Conservation (phyloP, 2,329 filamentous ascomycete genomes). For the Neonectria ditissima region DNA sequence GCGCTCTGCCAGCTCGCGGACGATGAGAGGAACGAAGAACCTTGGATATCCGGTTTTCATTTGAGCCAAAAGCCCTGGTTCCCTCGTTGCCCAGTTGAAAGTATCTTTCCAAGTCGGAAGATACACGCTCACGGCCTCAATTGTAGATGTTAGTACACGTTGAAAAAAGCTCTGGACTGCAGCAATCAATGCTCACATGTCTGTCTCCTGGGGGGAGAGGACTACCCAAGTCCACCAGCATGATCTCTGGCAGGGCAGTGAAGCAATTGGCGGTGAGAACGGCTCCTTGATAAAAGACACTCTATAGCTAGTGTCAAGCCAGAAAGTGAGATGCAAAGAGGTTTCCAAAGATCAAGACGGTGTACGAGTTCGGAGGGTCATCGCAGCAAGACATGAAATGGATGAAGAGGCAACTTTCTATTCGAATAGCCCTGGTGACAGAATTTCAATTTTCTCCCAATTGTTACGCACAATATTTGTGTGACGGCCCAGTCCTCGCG, state of each 20-base stretch:
- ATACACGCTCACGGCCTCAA: slow-evolving; percentile 47
- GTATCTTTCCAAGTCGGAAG: slow-evolving; percentile 47
- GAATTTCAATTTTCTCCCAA: background rate
- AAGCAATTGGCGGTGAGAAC: background rate
- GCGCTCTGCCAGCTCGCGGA: slow-evolving; percentile 35
- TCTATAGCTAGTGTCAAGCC: background rate
- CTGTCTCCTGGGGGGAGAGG: slow-evolving; percentile 43
- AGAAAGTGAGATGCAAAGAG: background rate
- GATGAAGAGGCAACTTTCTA: background rate
- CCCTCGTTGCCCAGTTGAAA: slow-evolving; percentile 38
- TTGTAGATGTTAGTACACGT: background rate
- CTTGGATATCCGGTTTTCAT: slow-evolving; percentile 46
- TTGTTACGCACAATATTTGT: background rate
- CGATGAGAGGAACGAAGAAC: slow-evolving; percentile 43
- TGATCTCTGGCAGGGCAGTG: background rate
- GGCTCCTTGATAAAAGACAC: background rate
- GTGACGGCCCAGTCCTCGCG: background rate
- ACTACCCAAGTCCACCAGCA: slow-evolving; percentile 30
- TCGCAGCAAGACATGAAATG: background rate
- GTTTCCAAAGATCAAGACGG: background rate
- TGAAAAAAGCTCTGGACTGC: background rate
- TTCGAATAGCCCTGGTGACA: background rate
- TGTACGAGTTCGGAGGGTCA: background rate
- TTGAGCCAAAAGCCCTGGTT: slow-evolving; percentile 35
- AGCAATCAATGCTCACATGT: slow-evolving; percentile 37